These are phyloP conservation scores for Linum usitatissimum DNA, from an alignment of 345 rosid genomes.

Conservation along the genomic window DNA sequence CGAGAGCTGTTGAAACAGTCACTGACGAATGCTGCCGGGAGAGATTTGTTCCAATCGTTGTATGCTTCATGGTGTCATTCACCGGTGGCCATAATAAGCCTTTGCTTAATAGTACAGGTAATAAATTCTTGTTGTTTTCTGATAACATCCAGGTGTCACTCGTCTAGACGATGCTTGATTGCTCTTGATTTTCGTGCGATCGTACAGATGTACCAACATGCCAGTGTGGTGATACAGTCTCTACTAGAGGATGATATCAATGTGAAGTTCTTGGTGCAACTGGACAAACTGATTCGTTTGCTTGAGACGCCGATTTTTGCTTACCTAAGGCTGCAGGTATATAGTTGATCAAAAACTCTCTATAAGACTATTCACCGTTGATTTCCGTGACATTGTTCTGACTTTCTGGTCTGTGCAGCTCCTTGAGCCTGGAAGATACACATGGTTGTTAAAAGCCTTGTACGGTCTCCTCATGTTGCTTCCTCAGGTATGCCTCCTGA, in stretches of 20 bases:
- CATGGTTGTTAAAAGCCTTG: conserved; percentile 76
- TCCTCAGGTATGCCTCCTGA: conserved; percentile 61
- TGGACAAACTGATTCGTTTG: conserved; percentile 91
- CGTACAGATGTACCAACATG: conserved; percentile 81
- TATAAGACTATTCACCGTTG: not conserved
- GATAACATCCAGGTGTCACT: conserved; percentile 10
- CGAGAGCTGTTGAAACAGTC: conserved; percentile 79
- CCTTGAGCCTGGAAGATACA: conserved; percentile 89
- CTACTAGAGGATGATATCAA: conserved; percentile 92
- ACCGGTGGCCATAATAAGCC: conserved; percentile 96
- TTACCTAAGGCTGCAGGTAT: conserved; percentile 97
- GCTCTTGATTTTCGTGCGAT: not conserved
- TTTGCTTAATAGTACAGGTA: conserved; percentile 95
- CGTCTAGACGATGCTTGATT: not conserved
- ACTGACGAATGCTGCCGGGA: conserved; percentile 63
- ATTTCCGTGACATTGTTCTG: not conserved
- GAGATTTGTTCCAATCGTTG: conserved; percentile 66
- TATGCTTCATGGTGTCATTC: conserved; percentile 99
- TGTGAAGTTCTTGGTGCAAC: conserved; percentile 89
- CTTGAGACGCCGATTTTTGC: conserved; percentile 95
- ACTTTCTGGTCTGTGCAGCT: conserved; percentile 43
- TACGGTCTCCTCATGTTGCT: conserved; percentile 97
- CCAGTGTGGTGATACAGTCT: conserved; percentile 83
- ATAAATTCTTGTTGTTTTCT: not conserved
- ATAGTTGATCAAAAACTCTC: not conserved